phyloP scores from a whole-genome alignment of 768 basidiomycete species.

The Suillus fuscotomentosus region DNA sequence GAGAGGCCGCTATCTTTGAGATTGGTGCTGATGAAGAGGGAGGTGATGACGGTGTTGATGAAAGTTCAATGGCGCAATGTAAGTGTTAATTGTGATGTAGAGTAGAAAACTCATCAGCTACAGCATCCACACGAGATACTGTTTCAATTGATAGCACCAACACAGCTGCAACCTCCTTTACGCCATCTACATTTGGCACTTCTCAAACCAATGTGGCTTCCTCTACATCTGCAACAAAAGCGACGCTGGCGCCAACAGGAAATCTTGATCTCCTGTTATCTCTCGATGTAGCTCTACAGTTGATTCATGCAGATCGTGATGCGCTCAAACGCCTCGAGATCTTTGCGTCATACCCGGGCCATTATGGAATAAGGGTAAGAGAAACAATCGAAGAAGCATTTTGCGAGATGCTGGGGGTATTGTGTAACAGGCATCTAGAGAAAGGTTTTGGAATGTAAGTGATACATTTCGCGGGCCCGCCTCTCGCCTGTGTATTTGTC shows the following conservation, averaged over 20 bases:
- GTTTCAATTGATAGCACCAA: slow-evolving; percentile 3
- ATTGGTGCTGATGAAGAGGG: slow-evolving; percentile 38
- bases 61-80: slow-evolving; percentile 1
- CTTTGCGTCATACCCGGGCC: slow-evolving; percentile 84
- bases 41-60: slow-evolving; percentile 17
- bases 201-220: background rate
- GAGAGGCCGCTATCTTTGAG: slow-evolving; percentile 49
- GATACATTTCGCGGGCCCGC: background rate
- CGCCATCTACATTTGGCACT: background rate
- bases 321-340: slow-evolving; percentile 90
- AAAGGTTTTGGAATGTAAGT: slow-evolving; percentile 77
- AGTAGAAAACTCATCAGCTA: slow-evolving; percentile 16
- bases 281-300: slow-evolving; percentile 84
- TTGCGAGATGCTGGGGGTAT: slow-evolving; percentile 73
- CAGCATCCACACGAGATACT: background rate
- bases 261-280: slow-evolving; percentile 86
- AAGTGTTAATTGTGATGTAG: slow-evolving; percentile 1
- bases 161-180: slow-evolving; percentile 1
- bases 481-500: background rate
- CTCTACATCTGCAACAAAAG: background rate
- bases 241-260: slow-evolving; percentile 22
- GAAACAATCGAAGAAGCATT: slow-evolving; percentile 96
- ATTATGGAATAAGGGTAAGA: slow-evolving; percentile 81
- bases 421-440: slow-evolving; percentile 76
- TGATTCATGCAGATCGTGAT: slow-evolving; percentile 93